Evolutionary conservation across 768 basidiomycete species (phyloP).

Genomic region (Boletus rubroflammeus): DNA sequence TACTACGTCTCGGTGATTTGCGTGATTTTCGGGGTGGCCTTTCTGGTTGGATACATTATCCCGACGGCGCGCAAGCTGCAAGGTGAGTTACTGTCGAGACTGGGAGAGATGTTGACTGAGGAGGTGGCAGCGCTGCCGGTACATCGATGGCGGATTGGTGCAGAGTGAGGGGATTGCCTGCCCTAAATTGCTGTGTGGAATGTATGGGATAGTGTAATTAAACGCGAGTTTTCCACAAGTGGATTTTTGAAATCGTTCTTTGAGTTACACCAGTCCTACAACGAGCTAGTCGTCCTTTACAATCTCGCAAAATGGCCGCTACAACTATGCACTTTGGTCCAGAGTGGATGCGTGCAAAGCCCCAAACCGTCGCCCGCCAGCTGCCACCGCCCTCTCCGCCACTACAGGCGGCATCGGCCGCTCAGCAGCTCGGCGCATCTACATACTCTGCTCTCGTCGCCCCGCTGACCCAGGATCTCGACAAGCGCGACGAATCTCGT

Average conservation of each 20-base stretch:
- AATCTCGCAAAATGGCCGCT: conserved; percentile 43
- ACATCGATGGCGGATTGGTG: conserved; percentile 67
- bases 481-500: conserved; percentile 59
- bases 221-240: conserved; percentile 25
- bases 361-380: conserved; percentile 49
- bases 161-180: conserved; percentile 27
- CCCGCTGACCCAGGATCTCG: conserved; percentile 45
- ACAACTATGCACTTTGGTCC: conserved; percentile 87
- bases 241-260: conserved; percentile 19
- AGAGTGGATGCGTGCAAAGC: conserved; percentile 89
- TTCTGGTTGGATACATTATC: conserved; percentile 72
- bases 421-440: conserved; percentile 59
- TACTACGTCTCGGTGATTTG: conserved; percentile 82
- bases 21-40: conserved; percentile 66
- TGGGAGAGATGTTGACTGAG: not conserved
- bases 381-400: conserved; percentile 62
- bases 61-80: conserved; percentile 85
- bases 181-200: conserved; percentile 27
- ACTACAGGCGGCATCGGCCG: conserved; percentile 37
- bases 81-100: conserved; percentile 47
- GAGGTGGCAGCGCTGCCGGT: conserved; percentile 55
- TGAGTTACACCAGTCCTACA: conserved; percentile 5
- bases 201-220: conserved; percentile 16
- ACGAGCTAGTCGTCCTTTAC: conserved; percentile 5
- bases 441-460: conserved; percentile 61